These are phyloP conservation scores for Epichloe coenophiala DNA, from an alignment of 2,329 filamentous ascomycete genomes.

Conservation along the genomic window DNA sequence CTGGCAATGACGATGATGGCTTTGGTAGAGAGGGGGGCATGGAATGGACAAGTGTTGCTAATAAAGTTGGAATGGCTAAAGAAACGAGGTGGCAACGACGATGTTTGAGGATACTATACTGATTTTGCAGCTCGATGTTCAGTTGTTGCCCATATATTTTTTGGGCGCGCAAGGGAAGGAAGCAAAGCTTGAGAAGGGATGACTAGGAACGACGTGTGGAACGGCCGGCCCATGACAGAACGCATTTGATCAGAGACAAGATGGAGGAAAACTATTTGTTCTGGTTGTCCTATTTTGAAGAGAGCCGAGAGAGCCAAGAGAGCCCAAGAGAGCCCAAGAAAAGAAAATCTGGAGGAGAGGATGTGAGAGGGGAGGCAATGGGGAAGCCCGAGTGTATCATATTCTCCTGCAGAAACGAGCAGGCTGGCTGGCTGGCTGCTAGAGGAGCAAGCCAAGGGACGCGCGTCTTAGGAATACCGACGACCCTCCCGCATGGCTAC, in stretches of 20 bases:
- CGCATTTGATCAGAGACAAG: neutral
- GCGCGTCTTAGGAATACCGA: constrained; percentile 17
- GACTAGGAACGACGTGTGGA: neutral
- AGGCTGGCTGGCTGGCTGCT: neutral
- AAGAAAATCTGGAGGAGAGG: neutral
- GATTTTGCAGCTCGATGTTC: neutral
- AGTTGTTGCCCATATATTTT: neutral
- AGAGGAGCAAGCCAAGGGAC: neutral
- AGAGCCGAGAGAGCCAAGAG: too few relatives aligned
- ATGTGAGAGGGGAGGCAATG: neutral
- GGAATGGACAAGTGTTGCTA: neutral
- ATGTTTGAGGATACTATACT: neutral
- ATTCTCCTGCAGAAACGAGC: neutral
- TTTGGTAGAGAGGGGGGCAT: neutral
- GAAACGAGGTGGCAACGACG: neutral
- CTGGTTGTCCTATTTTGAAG: too few relatives aligned
- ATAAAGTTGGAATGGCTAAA: neutral
- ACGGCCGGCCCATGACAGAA: neutral
- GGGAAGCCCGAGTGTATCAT: constrained; percentile 5
- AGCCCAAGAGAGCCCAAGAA: too few relatives aligned
- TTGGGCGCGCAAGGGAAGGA: too few relatives aligned
- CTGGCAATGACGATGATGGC: neutral
- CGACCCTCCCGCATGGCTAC: neutral
- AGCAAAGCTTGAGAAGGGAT: too few relatives aligned
- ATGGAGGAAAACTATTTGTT: neutral